These are phyloP conservation scores for Agaricales sp. DNA, from an alignment of 1,284 basidiomycete genomes.

Conservation along the genomic window DNA sequence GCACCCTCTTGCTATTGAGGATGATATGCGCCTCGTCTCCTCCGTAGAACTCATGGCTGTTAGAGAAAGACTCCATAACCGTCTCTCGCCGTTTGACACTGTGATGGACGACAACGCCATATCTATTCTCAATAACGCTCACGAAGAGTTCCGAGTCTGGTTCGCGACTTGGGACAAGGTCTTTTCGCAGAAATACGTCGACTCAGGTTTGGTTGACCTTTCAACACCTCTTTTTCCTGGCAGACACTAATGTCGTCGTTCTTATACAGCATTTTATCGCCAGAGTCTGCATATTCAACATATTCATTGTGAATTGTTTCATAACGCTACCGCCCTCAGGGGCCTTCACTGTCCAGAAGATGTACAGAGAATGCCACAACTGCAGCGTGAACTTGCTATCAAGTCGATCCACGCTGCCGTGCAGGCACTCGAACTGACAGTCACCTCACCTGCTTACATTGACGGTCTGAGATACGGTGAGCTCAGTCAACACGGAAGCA, in stretches of 20 bases:
- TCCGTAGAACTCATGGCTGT: constrained; percentile 83
- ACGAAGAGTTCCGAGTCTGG: constrained; percentile 62
- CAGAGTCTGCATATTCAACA: constrained; percentile 78
- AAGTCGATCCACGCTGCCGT: constrained; percentile 63
- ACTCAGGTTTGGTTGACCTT: constrained; percentile 45
- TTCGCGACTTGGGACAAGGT: constrained; percentile 68
- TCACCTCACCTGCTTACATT: constrained; percentile 71
- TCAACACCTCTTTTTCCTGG: constrained; percentile 3
- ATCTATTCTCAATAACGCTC: constrained; percentile 49
- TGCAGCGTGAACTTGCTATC: constrained; percentile 60
- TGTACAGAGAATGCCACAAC: constrained; percentile 61
- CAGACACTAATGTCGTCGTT: constrained; percentile 8
- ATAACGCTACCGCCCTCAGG: constrained; percentile 68
- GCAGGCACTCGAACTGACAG: constrained; percentile 62
- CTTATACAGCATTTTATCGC: constrained; percentile 58
- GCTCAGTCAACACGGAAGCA: constrained; percentile 14
- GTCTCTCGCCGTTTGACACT: constrained; percentile 55
- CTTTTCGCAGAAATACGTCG: constrained; percentile 74
- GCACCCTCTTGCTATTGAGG: constrained; percentile 83
- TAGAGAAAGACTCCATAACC: constrained; percentile 65
- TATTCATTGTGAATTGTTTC: constrained; percentile 69
- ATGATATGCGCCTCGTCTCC: constrained; percentile 91
- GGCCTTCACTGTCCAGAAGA: constrained; percentile 72
- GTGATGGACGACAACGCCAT: constrained; percentile 62
- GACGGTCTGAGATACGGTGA: constrained; percentile 84